Conservation (phyloP, 805 yeast genomes). For the Suhomyces kilbournensis region DNA sequence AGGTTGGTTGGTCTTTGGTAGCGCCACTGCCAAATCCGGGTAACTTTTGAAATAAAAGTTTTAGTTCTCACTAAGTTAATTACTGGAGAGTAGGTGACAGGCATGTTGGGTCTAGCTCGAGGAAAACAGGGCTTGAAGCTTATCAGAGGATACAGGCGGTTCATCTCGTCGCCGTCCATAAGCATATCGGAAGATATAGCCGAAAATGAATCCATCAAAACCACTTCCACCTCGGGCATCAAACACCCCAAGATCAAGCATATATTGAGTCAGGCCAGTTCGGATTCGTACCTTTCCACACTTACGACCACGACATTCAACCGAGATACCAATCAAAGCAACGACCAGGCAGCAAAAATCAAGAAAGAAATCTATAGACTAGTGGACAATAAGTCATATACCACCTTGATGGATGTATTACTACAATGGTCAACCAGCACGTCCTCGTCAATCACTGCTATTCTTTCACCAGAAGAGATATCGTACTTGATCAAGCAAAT, state of each 20-base stretch:
- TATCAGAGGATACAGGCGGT: conserved; percentile 6
- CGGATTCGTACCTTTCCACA: conserved; percentile 1
- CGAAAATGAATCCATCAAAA: background rate
- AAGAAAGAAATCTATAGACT: conserved; percentile 14
- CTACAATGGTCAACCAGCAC: conserved; percentile 10
- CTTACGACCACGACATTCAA: background rate
- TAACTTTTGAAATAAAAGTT: background rate
- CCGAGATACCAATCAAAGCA: background rate
- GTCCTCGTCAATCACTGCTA: background rate
- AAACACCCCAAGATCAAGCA: conserved; percentile 5
- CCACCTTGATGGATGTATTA: conserved; percentile 15
- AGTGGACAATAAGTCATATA: conserved; percentile 12
- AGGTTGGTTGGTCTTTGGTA: no score
- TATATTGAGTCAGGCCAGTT: background rate
- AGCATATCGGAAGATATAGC: conserved; percentile 10
- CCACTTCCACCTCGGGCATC: background rate
- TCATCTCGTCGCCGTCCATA: conserved; percentile 10
- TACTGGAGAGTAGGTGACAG: background rate
- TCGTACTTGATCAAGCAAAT: conserved; percentile 17
- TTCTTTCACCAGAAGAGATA: conserved; percentile 17
- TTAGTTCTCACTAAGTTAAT: background rate
- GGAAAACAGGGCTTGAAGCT: background rate
- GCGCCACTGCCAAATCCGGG: background rate
- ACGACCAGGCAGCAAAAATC: conserved; percentile 3
- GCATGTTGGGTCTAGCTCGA: conserved; percentile 1